These are phyloP conservation scores for Solanum neorickii DNA, from an alignment of 257 asterid genomes.

Conservation along the genomic window DNA sequence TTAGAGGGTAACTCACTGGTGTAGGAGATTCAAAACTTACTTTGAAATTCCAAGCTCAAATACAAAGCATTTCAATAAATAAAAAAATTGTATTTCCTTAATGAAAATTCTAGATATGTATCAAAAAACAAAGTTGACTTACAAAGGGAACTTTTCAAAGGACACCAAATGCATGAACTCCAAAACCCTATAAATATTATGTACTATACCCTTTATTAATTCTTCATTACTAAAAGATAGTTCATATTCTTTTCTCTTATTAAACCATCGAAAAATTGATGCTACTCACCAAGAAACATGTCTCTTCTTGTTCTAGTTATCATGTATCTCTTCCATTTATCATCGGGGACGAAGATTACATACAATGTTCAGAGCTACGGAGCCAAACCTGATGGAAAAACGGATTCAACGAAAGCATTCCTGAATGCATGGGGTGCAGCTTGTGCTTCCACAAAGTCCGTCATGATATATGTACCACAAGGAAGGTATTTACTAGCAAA, in stretches of 20 bases:
- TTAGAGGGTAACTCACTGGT: neutral
- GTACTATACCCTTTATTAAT: neutral
- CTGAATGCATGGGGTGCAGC: conserved; percentile 6
- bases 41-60: neutral
- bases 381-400: conserved; percentile 1
- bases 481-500: neutral
- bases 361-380: neutral
- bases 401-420: neutral
- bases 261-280: neutral
- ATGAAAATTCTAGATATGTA: neutral
- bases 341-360: neutral
- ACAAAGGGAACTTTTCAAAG: neutral
- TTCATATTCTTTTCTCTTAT: neutral
- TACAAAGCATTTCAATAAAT: neutral
- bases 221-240: neutral
- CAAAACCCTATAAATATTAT: neutral
- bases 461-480: conserved; percentile 2
- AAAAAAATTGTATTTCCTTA: no score
- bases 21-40: neutral
- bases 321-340: neutral
- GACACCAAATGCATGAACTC: neutral
- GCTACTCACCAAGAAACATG: neutral
- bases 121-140: neutral
- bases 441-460: conserved; percentile 5
- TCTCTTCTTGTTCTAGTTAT: neutral